These are phyloP conservation scores for Cucurbita maxima DNA, from an alignment of 306 rosid species.

Conservation along the genomic window DNA sequence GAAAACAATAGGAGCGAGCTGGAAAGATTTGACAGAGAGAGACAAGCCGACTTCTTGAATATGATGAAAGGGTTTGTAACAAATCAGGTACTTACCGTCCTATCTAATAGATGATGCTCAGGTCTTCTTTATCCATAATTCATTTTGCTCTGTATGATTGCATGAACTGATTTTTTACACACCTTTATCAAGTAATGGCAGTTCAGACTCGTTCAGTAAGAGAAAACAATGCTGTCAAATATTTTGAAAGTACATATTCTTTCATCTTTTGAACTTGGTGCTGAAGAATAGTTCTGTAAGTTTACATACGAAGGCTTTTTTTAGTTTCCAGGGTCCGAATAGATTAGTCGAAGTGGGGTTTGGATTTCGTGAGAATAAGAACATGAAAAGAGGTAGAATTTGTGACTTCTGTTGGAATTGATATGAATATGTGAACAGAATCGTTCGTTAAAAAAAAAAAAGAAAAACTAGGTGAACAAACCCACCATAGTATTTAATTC, in stretches of 20 bases:
- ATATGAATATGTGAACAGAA: background rate
- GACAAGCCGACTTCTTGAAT: constrained; percentile 61
- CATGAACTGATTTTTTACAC: background rate
- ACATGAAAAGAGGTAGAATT: background rate
- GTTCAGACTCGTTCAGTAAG: background rate
- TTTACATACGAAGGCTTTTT: background rate
- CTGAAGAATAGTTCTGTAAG: background rate
- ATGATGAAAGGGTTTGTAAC: constrained; percentile 93
- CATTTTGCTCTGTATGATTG: background rate
- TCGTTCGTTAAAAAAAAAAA: background rate
- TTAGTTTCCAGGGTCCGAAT: background rate
- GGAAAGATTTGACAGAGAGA: constrained; percentile 77
- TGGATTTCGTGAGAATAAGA: background rate
- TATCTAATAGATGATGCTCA: background rate
- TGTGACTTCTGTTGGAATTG: background rate
- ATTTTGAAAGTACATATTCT: background rate
- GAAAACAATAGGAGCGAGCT: constrained; percentile 84
- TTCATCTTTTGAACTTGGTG: background rate
- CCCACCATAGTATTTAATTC: background rate
- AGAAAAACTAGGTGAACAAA: background rate
- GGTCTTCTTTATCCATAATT: background rate
- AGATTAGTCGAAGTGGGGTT: background rate
- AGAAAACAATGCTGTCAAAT: background rate
- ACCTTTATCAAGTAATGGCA: background rate
- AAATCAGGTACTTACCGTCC: constrained; percentile 51